A percentile compares a stretch with the other conserved stretches of the same genome.
Evolutionary conservation across 805 yeast genomes (phyloP).

Genomic region (Candida schatavii): DNA sequence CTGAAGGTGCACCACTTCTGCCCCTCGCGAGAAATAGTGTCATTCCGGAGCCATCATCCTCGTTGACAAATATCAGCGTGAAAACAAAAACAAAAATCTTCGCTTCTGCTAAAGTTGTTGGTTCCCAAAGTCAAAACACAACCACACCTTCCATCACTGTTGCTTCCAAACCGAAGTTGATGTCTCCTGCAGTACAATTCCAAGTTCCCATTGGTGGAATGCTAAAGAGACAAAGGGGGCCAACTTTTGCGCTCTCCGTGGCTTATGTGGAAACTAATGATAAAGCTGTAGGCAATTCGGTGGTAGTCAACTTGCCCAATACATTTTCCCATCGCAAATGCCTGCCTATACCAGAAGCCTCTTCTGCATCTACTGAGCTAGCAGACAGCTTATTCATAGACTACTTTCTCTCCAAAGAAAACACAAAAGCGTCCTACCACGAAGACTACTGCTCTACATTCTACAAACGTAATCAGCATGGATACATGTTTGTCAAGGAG

Average conservation of each 20-base stretch:
- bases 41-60: too few relatives aligned
- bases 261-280: background rate
- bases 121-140: too few relatives aligned
- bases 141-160: too few relatives aligned
- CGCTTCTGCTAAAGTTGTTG: too few relatives aligned
- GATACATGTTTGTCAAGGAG: slow-evolving; percentile 36
- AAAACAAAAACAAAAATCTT: too few relatives aligned
- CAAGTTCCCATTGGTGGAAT: too few relatives aligned
- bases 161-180: too few relatives aligned
- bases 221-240: too few relatives aligned
- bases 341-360: slow-evolving; percentile 6
- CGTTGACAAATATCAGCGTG: too few relatives aligned
- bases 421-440: slow-evolving; percentile 8
- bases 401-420: slow-evolving; percentile 1
- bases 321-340: slow-evolving; percentile 2
- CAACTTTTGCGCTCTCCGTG: background rate
- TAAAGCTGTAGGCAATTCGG: background rate
- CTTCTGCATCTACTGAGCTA: background rate
- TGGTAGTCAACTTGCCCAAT: slow-evolving; percentile 8
- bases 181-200: too few relatives aligned
- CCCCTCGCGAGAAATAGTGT: too few relatives aligned
- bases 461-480: slow-evolving; percentile 29
- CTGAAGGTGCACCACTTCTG: too few relatives aligned
- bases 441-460: slow-evolving; percentile 31
- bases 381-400: slow-evolving; percentile 1